Evolutionary conservation across 2,329 filamentous ascomycete species (phyloP).

Genomic region (Penicillium olsonii): DNA sequence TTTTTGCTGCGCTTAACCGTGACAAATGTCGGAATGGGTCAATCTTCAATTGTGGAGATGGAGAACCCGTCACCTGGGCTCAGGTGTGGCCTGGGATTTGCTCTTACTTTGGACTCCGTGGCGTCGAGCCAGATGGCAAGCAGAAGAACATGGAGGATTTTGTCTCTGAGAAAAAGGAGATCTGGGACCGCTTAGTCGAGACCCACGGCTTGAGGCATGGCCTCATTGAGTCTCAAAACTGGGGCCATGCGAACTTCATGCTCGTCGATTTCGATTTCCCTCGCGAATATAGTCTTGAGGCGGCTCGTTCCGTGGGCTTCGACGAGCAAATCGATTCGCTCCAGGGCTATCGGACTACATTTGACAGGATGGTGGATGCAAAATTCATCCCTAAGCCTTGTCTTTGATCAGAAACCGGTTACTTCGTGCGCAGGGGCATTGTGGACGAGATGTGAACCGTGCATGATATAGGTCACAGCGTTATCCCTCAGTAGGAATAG

Average conservation of each 20-base stretch:
- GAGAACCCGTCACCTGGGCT: constrained; percentile 23
- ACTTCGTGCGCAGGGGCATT: too few relatives aligned
- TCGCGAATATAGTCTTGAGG: constrained; percentile 20
- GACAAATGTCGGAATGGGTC: constrained; percentile 19
- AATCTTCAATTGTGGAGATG: constrained; percentile 28
- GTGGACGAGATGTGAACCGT: too few relatives aligned
- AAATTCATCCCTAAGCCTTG: constrained; percentile 46
- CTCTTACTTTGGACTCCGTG: constrained; percentile 29
- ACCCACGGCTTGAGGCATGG: constrained; percentile 17
- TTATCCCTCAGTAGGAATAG: too few relatives aligned
- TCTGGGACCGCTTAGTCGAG: constrained; percentile 18
- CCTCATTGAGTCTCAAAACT: constrained; percentile 18
- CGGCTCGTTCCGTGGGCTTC: constrained; percentile 22
- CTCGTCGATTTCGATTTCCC: constrained; percentile 25
- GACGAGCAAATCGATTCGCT: constrained; percentile 23
- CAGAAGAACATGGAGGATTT: constrained; percentile 8
- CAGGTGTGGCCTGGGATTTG: constrained; percentile 28
- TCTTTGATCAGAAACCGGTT: too few relatives aligned
- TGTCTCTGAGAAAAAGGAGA: constrained; percentile 10
- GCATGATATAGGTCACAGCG: too few relatives aligned
- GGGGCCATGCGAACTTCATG: constrained; percentile 20
- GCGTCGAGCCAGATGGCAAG: constrained; percentile 15
- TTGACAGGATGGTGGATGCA: constrained; percentile 26
- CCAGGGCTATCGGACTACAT: constrained; percentile 16
- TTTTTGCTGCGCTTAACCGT: constrained; percentile 26